Evolutionary conservation across 176 grass and related monocot species (phyloP).

Genomic region (Canna indica): DNA sequence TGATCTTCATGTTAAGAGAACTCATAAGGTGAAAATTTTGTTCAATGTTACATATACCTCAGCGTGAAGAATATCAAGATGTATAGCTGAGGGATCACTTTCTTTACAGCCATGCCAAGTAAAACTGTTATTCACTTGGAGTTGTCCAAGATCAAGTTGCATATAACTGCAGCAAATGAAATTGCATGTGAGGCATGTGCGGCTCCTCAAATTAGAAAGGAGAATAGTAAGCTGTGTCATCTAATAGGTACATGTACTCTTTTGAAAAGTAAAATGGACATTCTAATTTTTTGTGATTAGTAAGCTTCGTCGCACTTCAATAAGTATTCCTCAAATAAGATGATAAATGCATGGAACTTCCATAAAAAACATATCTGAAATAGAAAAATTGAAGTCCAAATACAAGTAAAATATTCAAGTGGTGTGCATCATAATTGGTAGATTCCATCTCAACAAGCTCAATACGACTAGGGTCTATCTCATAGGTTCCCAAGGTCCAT

Average conservation of each 20-base stretch:
- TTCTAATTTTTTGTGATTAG: too few relatives aligned
- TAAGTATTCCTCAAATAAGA: too few relatives aligned
- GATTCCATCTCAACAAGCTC: too few relatives aligned
- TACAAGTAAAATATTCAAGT: too few relatives aligned
- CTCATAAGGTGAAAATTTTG: not conserved
- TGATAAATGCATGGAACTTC: too few relatives aligned
- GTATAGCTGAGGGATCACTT: conserved; percentile 63
- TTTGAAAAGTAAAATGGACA: too few relatives aligned
- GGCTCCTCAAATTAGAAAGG: conserved; percentile 6
- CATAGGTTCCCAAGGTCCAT: too few relatives aligned
- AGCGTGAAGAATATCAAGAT: conserved; percentile 91
- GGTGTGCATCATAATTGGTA: too few relatives aligned
- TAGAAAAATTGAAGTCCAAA: too few relatives aligned
- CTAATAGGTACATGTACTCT: not conserved
- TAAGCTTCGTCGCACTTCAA: too few relatives aligned
- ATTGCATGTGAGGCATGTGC: conserved; percentile 4
- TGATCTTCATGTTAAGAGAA: not conserved
- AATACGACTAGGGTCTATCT: too few relatives aligned
- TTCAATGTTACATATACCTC: conserved; percentile 33
- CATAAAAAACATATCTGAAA: too few relatives aligned
- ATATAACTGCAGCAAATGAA: conserved; percentile 62
- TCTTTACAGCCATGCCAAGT: conserved; percentile 91
- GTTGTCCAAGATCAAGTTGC: conserved; percentile 89
- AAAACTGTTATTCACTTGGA: conserved; percentile 72
- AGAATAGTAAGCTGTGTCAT: not conserved